These are phyloP conservation scores for Citrullus colocynthis DNA, from an alignment of 306 rosid species.

Conservation along the genomic window DNA sequence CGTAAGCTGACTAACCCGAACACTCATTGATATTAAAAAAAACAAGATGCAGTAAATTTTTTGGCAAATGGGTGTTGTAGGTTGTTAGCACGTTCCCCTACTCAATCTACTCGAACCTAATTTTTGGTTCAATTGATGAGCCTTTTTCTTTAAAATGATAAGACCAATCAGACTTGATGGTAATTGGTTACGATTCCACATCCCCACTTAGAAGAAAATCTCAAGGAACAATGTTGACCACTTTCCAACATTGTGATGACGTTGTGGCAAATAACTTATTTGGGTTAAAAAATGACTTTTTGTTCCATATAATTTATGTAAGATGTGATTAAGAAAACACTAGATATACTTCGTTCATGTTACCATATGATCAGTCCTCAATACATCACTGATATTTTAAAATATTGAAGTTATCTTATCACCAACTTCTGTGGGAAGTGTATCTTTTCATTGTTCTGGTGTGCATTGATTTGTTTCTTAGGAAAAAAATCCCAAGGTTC, in stretches of 20 bases:
- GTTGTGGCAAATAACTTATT: neutral
- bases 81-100: too few species aligned
- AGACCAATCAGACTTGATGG: too few species aligned
- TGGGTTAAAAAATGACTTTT: too few species aligned
- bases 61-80: too few species aligned
- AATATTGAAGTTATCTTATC: neutral
- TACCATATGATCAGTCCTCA: neutral
- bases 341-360: too few species aligned
- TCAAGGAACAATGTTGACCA: neutral
- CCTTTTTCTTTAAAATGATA: too few species aligned
- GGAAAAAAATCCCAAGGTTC: neutral
- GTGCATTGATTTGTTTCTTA: neutral
- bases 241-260: neutral
- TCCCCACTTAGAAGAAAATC: neutral
- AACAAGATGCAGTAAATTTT: too few species aligned
- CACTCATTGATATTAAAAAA: too few species aligned
- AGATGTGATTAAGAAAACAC: too few species aligned
- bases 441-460: neutral
- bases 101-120: neutral
- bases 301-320: too few species aligned
- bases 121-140: neutral
- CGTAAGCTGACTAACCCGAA: too few species aligned
- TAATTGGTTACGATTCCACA: neutral
- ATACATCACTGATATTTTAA: neutral
- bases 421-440: neutral